Conservation (phyloP, 106 monocot species). For the Cymbidium sinense region DNA sequence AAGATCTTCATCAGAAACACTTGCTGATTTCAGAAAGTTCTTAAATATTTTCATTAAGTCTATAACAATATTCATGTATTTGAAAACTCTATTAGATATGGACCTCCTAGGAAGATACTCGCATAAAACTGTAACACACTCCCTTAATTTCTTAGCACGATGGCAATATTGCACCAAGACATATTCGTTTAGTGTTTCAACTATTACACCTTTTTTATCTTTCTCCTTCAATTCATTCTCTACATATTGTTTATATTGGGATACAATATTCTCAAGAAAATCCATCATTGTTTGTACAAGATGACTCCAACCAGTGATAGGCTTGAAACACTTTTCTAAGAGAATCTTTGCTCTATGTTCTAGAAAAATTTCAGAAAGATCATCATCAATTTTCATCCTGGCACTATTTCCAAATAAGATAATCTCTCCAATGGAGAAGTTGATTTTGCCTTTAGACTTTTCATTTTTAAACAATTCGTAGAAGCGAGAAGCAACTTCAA, state of each 20-base stretch:
- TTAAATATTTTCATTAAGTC: neutral
- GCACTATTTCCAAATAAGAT: conserved; percentile 44
- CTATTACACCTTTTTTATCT: neutral
- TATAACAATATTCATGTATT: neutral
- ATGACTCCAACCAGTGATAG: conserved; percentile 13
- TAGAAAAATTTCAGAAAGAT: conserved; percentile 34
- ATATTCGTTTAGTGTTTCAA: neutral
- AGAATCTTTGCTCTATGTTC: conserved; percentile 30
- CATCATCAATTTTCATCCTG: conserved; percentile 30
- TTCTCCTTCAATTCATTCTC: neutral
- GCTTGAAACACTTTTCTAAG: neutral
- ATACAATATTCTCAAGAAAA: conserved; percentile 13
- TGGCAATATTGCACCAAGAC: neutral
- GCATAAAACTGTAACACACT: neutral
- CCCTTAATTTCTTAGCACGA: neutral
- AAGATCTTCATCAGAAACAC: neutral
- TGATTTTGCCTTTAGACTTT: neutral
- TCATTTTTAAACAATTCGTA: conserved; percentile 18
- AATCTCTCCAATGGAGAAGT: conserved; percentile 26
- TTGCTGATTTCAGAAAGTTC: neutral
- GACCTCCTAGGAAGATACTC: neutral
- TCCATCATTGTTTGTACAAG: neutral
- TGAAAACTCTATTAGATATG: neutral
- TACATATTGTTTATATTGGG: conserved; percentile 10
- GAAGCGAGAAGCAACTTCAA: conserved; percentile 42